These are phyloP conservation scores for Lichtheimia ramosa DNA, from an alignment of 371 early-diverging fungal species.

Conservation along the genomic window DNA sequence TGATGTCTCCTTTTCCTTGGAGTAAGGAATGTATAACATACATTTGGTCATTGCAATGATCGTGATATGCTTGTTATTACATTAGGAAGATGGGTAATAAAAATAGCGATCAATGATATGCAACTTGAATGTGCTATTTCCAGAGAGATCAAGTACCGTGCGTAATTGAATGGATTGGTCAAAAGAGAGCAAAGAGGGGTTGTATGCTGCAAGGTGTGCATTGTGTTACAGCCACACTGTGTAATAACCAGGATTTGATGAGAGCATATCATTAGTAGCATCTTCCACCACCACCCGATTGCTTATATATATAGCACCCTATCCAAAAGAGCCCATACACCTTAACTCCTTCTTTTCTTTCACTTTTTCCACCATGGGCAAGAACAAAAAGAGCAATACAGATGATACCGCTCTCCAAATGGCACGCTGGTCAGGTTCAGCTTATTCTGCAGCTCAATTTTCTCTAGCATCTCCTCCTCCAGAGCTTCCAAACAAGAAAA, in stretches of 20 bases:
- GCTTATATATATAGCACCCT: too few relatives aligned
- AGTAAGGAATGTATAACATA: too few relatives aligned
- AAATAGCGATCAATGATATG: too few relatives aligned
- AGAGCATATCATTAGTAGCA: too few relatives aligned
- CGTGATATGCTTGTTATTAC: not conserved
- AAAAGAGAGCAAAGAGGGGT: not conserved
- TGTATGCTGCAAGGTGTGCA: constrained; percentile 4
- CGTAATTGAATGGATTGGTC: too few relatives aligned
- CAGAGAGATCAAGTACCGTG: too few relatives aligned
- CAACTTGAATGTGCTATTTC: too few relatives aligned
- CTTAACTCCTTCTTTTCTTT: not conserved
- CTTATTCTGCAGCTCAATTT: constrained; percentile 11
- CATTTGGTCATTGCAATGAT: not conserved
- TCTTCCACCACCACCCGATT: too few relatives aligned
- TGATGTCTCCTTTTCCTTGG: too few relatives aligned
- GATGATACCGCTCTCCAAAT: constrained; percentile 6
- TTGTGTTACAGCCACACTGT: constrained; percentile 1
- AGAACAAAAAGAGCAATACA: constrained; percentile 12
- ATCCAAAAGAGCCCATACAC: too few relatives aligned
- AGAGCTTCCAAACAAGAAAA: constrained; percentile 8
- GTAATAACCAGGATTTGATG: too few relatives aligned
- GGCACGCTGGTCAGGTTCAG: constrained; percentile 7
- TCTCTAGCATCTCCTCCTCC: constrained; percentile 13
- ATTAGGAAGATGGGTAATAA: too few relatives aligned
- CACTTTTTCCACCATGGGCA: constrained; percentile 6